Base-by-base conservation (phyloP, 371 early-diverging fungal species). In the Apophysomyces elegans region DNA sequence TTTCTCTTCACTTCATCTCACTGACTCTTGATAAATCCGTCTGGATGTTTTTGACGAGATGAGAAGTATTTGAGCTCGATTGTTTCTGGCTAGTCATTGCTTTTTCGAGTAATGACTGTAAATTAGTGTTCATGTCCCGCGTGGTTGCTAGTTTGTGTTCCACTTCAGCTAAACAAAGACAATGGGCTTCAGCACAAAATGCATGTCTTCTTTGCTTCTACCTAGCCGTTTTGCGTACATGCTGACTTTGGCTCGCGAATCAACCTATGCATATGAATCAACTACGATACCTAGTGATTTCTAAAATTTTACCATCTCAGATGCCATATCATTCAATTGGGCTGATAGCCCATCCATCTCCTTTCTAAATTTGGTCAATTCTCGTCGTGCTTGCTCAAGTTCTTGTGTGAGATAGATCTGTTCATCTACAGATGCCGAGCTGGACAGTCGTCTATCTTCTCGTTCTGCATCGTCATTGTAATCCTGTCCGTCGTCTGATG, bases 241-340 rank as follows among this genome's bases (percentile, higher is more conserved):
- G 58, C 79, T 82, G 13, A 87, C 89, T 70, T 85, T 83, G 35
- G 74, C 74, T 46, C 85, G 81, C 39, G 89, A 87, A 59, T 79
- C 79, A 1, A 78, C 73, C 81, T 81, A 69, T 16, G 6, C 47
- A 47, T 7, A 26, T 47, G 5, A 47, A 1, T n/a, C 7, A 47
- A 14, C 7, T 7, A n/a, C 4, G 47, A n/a, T 13, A 4, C 16
- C 16, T 47, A 14, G 16, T 47, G 21, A n/a, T 5, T 13, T 8
- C 36, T 35, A 6, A 41, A 41, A 46, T 46, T 14, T 41, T 74
- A 86, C 74, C 86, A 89, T 86, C 68, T 89, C 89, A 14, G 84
- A 70, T 0, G 87, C 85, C 81, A 89, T 89, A 59, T 89, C 88
- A 37, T 84, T 83, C 66, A 89, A 72, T 46, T 89, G 89, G 37